Conservation (phyloP, 805 yeast genomes). For the Zygosaccharomyces gambellarensis region DNA sequence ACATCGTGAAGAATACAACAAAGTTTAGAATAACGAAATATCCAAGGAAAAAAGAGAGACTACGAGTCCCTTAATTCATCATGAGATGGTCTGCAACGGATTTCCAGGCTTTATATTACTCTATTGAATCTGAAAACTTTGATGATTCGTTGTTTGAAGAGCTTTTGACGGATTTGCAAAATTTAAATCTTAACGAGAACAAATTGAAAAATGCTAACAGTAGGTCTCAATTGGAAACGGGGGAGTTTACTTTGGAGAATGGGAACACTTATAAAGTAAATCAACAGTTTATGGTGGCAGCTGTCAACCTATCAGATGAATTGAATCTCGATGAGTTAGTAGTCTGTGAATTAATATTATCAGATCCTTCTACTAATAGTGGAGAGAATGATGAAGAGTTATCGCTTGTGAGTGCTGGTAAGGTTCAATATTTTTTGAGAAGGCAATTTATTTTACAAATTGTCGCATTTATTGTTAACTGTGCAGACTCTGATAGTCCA, state of each 20-base stretch:
- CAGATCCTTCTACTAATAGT: conserved; percentile 22
- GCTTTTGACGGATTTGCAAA: conserved; percentile 44
- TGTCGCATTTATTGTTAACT: conserved; percentile 39
- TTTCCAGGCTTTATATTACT: conserved; percentile 45
- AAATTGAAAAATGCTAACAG: conserved; percentile 42
- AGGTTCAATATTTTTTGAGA: conserved; percentile 62
- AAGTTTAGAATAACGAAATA: neutral
- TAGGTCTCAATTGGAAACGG: conserved; percentile 43
- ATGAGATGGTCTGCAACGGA: conserved; percentile 29
- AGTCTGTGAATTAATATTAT: conserved; percentile 62
- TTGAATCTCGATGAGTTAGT: conserved; percentile 72
- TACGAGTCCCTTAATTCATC: neutral
- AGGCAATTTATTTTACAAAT: conserved; percentile 71
- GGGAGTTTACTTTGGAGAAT: conserved; percentile 47
- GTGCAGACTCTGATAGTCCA: conserved; percentile 15
- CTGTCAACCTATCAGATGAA: conserved; percentile 56
- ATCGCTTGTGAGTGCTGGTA: conserved; percentile 54
- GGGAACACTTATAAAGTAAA: conserved; percentile 51
- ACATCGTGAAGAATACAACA: neutral
- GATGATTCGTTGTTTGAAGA: conserved; percentile 25
- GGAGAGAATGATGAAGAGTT: conserved; percentile 16
- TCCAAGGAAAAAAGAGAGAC: neutral
- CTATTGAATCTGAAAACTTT: conserved; percentile 36
- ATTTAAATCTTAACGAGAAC: conserved; percentile 39
- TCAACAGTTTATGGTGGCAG: conserved; percentile 55